A percentile compares a stretch with the other conserved stretches of the same genome.
phyloP scores from a whole-genome alignment of 78 protist species.

The Corallochytrium limacisporum region DNA sequence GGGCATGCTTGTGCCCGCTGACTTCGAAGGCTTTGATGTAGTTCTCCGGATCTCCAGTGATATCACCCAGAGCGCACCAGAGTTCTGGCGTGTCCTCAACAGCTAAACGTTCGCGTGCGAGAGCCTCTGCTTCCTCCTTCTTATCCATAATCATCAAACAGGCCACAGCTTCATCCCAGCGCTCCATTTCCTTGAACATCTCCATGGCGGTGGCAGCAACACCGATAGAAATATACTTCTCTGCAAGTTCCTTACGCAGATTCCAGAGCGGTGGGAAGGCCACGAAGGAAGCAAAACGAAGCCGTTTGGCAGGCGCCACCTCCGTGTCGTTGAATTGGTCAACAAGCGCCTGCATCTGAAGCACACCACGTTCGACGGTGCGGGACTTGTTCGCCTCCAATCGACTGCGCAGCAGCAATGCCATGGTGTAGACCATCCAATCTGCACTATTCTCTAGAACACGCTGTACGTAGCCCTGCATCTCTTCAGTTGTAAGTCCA shows the following conservation, averaged over 20 bases:
- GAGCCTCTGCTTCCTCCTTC: constrained; percentile 30
- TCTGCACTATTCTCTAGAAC: constrained; percentile 18
- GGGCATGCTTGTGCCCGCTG: constrained; percentile 17
- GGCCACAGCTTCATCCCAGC: constrained; percentile 47
- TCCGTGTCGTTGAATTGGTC: constrained; percentile 48
- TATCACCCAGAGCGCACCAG: constrained; percentile 48
- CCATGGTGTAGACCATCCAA: constrained; percentile 60
- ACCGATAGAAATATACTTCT: constrained; percentile 35
- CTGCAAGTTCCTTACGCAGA: constrained; percentile 35
- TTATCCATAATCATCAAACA: background rate
- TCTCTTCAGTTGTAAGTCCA: constrained; percentile 50
- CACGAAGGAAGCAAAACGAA: background rate
- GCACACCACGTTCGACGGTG: constrained; percentile 2
- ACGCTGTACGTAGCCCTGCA: constrained; percentile 37
- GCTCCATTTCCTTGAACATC: constrained; percentile 43
- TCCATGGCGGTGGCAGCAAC: constrained; percentile 43
- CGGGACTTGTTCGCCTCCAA: constrained; percentile 23
- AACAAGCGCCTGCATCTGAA: constrained; percentile 41
- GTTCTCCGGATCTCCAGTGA: constrained; percentile 13
- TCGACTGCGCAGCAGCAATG: constrained; percentile 43
- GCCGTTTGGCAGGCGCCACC: constrained; percentile 11
- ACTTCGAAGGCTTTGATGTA: constrained; percentile 42
- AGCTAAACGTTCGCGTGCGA: constrained; percentile 19
- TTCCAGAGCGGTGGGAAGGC: constrained; percentile 40
- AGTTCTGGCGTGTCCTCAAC: constrained; percentile 31